Conservation (phyloP, 176 grass and related monocot genomes). For the Sorghum bicolor region DNA sequence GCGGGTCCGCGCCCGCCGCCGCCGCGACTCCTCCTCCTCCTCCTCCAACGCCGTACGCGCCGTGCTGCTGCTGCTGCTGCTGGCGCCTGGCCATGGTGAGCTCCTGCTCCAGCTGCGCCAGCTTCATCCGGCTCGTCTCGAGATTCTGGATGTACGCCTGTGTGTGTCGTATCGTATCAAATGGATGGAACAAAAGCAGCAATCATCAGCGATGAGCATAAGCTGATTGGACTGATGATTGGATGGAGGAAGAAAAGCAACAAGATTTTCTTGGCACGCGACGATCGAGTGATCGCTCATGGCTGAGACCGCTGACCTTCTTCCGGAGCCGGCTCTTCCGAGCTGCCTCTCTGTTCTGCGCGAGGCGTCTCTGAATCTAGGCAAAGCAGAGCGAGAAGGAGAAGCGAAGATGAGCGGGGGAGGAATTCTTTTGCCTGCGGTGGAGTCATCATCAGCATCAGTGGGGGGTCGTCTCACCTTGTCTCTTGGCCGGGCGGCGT, state of each 20-base stretch:
- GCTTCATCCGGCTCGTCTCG: conserved; percentile 79
- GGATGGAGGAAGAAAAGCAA: background rate
- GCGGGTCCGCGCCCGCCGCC: background rate
- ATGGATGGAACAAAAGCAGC: background rate
- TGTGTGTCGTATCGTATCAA: background rate
- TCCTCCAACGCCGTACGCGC: no score
- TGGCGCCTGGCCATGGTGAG: conserved; percentile 36
- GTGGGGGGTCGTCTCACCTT: conserved; percentile 8
- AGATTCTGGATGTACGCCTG: conserved; percentile 91
- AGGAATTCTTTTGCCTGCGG: no score
- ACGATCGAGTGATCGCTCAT: background rate
- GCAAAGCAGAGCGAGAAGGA: background rate
- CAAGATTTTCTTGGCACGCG: background rate
- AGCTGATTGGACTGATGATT: background rate
- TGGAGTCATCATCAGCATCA: background rate
- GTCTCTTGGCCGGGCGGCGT: background rate
- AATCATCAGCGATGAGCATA: background rate
- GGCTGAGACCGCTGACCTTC: conserved; percentile 16
- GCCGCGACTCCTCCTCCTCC: no score
- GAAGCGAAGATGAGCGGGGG: background rate
- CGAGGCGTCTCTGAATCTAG: conserved; percentile 28
- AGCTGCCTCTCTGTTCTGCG: conserved; percentile 59
- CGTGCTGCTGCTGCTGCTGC: background rate
- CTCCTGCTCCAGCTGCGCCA: conserved; percentile 77
- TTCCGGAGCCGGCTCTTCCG: conserved; percentile 59